Evolutionary conservation across 148 eudicot genomes (phyloP).

Genomic region (Rhododendron molle): DNA sequence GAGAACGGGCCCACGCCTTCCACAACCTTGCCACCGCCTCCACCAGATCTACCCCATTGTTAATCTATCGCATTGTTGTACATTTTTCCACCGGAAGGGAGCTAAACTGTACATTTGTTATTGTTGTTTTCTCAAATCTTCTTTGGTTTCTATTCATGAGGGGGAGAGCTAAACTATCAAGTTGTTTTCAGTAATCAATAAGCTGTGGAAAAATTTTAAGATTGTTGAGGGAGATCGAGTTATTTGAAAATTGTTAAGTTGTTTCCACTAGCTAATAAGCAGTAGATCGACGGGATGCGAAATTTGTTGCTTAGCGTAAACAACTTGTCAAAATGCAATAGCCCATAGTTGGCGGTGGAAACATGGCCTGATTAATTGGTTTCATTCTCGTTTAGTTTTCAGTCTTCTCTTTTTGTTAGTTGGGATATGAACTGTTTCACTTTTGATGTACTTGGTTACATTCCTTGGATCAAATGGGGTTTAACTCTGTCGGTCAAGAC

Average conservation of each 20-base stretch:
- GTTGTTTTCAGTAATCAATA: no score
- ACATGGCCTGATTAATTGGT: not conserved
- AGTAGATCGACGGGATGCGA: no score
- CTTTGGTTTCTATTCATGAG: not conserved
- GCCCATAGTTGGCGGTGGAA: no score
- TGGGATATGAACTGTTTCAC: not conserved
- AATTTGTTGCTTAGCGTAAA: no score
- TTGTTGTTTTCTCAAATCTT: not conserved
- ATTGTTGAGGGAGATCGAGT: no score
- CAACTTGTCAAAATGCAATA: no score
- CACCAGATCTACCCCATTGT: slow-evolving; percentile 39
- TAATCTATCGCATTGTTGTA: not conserved
- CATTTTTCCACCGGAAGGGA: not conserved
- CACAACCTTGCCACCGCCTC: slow-evolving; percentile 31
- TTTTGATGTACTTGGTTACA: not conserved
- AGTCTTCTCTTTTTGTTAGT: not conserved
- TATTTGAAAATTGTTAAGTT: no score
- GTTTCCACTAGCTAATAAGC: no score
- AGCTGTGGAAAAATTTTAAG: no score
- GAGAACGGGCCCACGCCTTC: slow-evolving; percentile 35
- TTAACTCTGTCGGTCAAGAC: no score
- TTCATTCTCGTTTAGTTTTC: not conserved
- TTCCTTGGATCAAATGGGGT: not conserved
- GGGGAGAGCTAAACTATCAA: no score
- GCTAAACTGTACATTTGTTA: not conserved